Base-by-base conservation (phyloP, 1,284 basidiomycete species). In the Cutaneotrichosporon spelunceum region DNA sequence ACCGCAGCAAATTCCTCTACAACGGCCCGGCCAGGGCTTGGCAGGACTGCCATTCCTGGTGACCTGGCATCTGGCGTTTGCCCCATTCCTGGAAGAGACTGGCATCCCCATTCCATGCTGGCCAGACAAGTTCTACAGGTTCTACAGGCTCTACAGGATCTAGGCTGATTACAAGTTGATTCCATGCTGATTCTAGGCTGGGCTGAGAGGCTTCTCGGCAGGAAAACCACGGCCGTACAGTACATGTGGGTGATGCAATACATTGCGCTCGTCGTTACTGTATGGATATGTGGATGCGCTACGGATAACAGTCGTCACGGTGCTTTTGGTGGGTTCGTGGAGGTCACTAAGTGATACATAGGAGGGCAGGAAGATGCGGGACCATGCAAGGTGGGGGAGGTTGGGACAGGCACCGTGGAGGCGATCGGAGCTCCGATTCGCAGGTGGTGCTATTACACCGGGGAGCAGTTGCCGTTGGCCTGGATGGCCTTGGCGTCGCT, bases 331-430 rank as follows among this genome's bases (percentile, higher is more conserved):
- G 26, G 27, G 24, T 23, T 33, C 27, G 29, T n/a, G 33, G 23
- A 34, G 21, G 16, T 11, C 24, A 39, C 52, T 53, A 53, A 39
- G 52, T n/a, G 52, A 53, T 53, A 53, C 52, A 53, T 29, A 33
- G 45, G 19, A 29, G 29, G 50, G 21, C 4, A 23, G 21, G 29
- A 13, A 30, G 30, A n/a, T 19, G 30, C 10, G 29, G n/a, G n/a
- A 52, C 50, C 50, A 52, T 52, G 23, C 30, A 34, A 11, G 23
- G 52, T 8, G 19, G 19, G 33, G 26, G 52, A 21, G 7, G 21
- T 7, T 29, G 19, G 39, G 39, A 42, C 8, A 5, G 39, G 2
- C 39, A 19, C 39, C 39, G 39, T 19, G 6, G 16, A n/a, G 39
- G 39, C 30, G 39, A n/a, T 42, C 19, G 14, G 39, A 6, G 7